A percentile compares a stretch with the other conserved stretches of the same genome.
phyloP scores from a whole-genome alignment of 2,329 filamentous ascomycete genomes.

The Rosellinia necatrix region DNA sequence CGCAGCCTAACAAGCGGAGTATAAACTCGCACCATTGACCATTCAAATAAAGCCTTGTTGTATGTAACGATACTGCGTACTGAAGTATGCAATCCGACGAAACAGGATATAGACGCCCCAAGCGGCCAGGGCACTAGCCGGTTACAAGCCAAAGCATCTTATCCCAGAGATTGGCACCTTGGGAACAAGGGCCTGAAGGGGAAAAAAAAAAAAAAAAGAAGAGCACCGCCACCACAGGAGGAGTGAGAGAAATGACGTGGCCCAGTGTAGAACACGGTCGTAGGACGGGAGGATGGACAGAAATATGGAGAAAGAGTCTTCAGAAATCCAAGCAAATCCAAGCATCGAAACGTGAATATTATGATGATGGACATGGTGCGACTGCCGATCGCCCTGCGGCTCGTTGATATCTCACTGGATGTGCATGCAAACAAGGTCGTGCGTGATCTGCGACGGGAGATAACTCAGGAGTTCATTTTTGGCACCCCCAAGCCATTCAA shows the following conservation, averaged over 20 bases:
- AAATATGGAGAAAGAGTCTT: slow-evolving; percentile 6
- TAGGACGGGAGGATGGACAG: slow-evolving; percentile 11
- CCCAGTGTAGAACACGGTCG: slow-evolving; percentile 1
- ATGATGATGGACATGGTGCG: slow-evolving; percentile 15
- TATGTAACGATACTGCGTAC: no score
- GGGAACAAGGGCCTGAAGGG: neutral
- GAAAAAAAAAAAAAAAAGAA: neutral
- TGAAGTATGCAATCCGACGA: no score
- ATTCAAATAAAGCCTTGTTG: no score
- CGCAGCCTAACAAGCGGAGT: no score
- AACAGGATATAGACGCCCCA: no score
- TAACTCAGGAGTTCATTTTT: slow-evolving; percentile 7
- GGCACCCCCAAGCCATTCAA: no score
- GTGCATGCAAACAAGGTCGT: neutral
- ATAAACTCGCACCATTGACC: no score
- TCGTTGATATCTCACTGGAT: neutral
- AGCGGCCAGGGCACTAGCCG: no score
- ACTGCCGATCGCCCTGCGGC: slow-evolving; percentile 9
- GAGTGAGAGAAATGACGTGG: slow-evolving; percentile 6
- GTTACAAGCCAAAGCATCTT: no score
- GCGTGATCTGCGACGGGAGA: slow-evolving; percentile 21
- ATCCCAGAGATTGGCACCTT: no score
- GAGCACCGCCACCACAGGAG: neutral
- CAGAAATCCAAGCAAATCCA: neutral
- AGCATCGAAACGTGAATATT: slow-evolving; percentile 1